These are phyloP conservation scores for Ilex aquifolium DNA, from an alignment of 257 asterid genomes.

Conservation along the genomic window DNA sequence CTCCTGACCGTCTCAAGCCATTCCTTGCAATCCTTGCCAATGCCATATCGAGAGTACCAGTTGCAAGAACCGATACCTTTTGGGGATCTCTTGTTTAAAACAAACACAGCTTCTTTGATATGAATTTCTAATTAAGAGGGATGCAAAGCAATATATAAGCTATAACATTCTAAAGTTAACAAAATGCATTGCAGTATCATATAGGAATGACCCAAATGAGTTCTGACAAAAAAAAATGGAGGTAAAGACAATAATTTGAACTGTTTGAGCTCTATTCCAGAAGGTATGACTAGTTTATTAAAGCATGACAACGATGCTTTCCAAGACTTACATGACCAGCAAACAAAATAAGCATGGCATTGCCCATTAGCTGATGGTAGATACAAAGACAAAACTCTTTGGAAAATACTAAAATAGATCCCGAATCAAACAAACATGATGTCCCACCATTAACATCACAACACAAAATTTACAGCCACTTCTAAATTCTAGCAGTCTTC, in stretches of 20 bases:
- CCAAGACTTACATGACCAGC: slow-evolving; percentile 8
- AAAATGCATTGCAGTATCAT: background rate
- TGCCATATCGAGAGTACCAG: slow-evolving; percentile 40
- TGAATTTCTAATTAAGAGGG: slow-evolving; percentile 1
- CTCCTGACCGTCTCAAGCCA: slow-evolving; percentile 42
- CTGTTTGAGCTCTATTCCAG: slow-evolving; percentile 2
- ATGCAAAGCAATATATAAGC: background rate
- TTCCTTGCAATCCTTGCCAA: slow-evolving; percentile 70
- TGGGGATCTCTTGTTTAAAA: background rate
- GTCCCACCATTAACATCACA: background rate
- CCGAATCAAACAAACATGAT: slow-evolving; percentile 3
- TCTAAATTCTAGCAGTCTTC: background rate
- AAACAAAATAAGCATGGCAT: slow-evolving; percentile 2
- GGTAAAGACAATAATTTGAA: slow-evolving; percentile 10
- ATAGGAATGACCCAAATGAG: slow-evolving; percentile 4
- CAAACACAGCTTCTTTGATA: slow-evolving; percentile 5
- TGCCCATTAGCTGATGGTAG: slow-evolving; percentile 17
- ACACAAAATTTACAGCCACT: background rate
- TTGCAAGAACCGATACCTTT: slow-evolving; percentile 7
- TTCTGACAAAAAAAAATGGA: slow-evolving; percentile 18
- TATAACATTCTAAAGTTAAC: background rate
- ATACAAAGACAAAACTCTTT: slow-evolving; percentile 24
- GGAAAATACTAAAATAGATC: slow-evolving; percentile 22
- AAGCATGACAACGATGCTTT: slow-evolving; percentile 20
- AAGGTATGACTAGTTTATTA: slow-evolving; percentile 6